phyloP scores from a whole-genome alignment of 1,284 basidiomycete species.

The Malassezia furfur region DNA sequence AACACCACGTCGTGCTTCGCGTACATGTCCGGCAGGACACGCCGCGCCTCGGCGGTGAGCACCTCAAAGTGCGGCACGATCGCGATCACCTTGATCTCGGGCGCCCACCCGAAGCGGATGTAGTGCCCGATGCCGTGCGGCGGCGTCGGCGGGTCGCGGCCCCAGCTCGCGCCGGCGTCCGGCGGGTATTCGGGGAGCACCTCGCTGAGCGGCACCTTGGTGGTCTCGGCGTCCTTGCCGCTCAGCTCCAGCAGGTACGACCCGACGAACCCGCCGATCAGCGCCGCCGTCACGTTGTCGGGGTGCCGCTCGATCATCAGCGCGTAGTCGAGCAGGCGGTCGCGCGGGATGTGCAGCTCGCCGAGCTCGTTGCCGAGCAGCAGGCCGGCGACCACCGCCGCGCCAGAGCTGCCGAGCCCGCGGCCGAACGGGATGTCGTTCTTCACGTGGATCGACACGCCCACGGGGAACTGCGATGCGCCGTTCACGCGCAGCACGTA shows the following conservation, averaged over 20 bases:
- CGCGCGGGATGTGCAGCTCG: conserved; percentile 59
- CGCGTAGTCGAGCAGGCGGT: conserved; percentile 83
- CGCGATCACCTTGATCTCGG: conserved; percentile 79
- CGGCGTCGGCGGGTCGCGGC: conserved; percentile 72
- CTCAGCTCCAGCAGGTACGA: conserved; percentile 81
- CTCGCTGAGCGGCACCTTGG: conserved; percentile 85
- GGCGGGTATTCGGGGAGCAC: conserved; percentile 92
- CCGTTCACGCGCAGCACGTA: conserved; percentile 85
- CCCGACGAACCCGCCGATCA: conserved; percentile 96
- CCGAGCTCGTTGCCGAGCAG: conserved; percentile 78
- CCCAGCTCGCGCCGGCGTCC: conserved; percentile 85
- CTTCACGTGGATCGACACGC: conserved; percentile 60
- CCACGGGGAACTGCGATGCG: conserved; percentile 62
- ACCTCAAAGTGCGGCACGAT: conserved; percentile 94
- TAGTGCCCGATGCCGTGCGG: conserved; percentile 88
- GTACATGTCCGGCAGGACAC: conserved; percentile 74
- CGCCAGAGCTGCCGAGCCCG: conserved; percentile 91
- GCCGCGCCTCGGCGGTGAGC: conserved; percentile 85
- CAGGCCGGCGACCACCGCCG: conserved; percentile 92
- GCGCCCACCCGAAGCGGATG: conserved; percentile 79
- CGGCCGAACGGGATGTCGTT: conserved; percentile 97
- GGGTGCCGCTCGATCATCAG: conserved; percentile 99
- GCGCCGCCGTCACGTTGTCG: conserved; percentile 95
- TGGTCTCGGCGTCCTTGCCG: conserved; percentile 55
- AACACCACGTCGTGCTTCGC: conserved; percentile 84